Evolutionary conservation across 2,329 filamentous ascomycete genomes (phyloP).

Genomic region (Ilyonectria mors-panacis): DNA sequence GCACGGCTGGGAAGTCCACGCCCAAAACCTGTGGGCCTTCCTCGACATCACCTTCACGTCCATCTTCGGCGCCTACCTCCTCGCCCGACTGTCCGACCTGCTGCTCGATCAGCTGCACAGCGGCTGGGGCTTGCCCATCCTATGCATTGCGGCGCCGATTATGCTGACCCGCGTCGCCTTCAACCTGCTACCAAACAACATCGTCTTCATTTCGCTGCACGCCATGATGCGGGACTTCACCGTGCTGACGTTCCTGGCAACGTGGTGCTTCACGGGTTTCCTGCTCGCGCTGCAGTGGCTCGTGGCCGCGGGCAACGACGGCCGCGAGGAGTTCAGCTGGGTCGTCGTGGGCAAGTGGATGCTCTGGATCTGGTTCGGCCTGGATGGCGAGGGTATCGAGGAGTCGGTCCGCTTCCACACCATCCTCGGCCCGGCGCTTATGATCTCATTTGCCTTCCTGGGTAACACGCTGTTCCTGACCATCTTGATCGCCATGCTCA

Average conservation of each 20-base stretch:
- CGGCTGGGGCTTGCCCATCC: constrained; percentile 73
- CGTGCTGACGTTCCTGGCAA: constrained; percentile 75
- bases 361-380: constrained; percentile 85
- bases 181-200: constrained; percentile 81
- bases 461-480: constrained; percentile 83
- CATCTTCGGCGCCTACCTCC: constrained; percentile 74
- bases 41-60: constrained; percentile 78
- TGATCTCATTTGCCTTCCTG: constrained; percentile 81
- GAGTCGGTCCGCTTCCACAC: constrained; percentile 73
- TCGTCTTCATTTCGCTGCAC: constrained; percentile 80
- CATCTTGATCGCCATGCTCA: constrained; percentile 81
- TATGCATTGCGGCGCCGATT: constrained; percentile 78
- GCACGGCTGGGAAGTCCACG: constrained; percentile 78
- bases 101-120: constrained; percentile 61
- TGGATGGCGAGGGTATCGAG: constrained; percentile 73
- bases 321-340: constrained; percentile 54
- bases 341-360: constrained; percentile 81
- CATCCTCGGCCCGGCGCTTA: constrained; percentile 76
- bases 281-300: constrained; percentile 80
- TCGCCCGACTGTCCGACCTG: constrained; percentile 72
- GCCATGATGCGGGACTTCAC: constrained; percentile 84
- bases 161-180: constrained; percentile 80
- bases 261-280: constrained; percentile 81
- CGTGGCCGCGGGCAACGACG: constrained; percentile 49
- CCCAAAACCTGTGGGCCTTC: constrained; percentile 82